Conservation (phyloP, 345 rosid genomes). For the Atalantia buxifolia region DNA sequence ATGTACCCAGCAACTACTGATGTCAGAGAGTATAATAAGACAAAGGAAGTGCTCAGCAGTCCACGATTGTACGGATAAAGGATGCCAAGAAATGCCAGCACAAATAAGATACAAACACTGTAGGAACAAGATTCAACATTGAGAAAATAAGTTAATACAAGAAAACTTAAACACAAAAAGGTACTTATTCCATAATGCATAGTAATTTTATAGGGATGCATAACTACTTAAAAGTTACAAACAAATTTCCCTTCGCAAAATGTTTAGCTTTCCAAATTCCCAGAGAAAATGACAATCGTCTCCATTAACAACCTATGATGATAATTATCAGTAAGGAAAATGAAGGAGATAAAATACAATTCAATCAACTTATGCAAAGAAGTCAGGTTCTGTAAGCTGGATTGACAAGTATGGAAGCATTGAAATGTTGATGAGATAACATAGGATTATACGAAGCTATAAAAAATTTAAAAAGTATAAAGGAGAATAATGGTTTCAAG, state of each 20-base stretch:
- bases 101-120: slow-evolving; percentile 55
- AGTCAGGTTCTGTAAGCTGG: not conserved
- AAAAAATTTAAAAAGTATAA: not conserved
- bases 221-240: not conserved
- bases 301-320: not conserved
- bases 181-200: not conserved
- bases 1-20: slow-evolving; percentile 70
- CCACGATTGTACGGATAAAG: slow-evolving; percentile 79
- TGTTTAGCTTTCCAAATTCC: not conserved
- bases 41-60: slow-evolving; percentile 50
- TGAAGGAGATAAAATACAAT: too few species aligned
- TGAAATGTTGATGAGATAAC: not conserved
- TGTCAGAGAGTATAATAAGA: slow-evolving; percentile 52
- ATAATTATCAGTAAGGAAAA: not conserved
- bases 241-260: not conserved
- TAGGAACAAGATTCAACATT: slow-evolving; percentile 19
- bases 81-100: slow-evolving; percentile 55
- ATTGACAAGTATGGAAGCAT: not conserved
- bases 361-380: not conserved
- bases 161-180: not conserved
- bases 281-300: not conserved
- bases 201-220: not conserved
- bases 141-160: not conserved
- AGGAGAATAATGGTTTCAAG: slow-evolving; percentile 10
- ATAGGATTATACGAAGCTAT: not conserved